Conservation (phyloP, 495 filamentous ascomycete genomes). For the Chaetomium tenue region DNA sequence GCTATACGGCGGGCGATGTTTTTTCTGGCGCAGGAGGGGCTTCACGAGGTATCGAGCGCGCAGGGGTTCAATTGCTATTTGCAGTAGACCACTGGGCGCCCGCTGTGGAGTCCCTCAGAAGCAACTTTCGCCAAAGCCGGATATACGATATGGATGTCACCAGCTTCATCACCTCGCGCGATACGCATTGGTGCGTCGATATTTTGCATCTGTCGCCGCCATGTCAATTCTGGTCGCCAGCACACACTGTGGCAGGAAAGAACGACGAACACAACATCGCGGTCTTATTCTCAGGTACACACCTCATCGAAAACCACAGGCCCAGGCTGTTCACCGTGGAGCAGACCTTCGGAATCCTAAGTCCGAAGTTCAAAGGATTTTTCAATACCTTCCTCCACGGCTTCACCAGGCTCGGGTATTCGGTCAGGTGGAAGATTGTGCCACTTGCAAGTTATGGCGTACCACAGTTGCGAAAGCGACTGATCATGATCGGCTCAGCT, state of each 20-base stretch:
- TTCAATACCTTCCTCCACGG: conserved; percentile 63
- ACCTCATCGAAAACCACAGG: conserved; percentile 57
- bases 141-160: conserved; percentile 48
- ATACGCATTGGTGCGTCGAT: conserved; percentile 53
- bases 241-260: conserved; percentile 62
- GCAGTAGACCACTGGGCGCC: conserved; percentile 59
- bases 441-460: conserved; percentile 50
- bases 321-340: conserved; percentile 81
- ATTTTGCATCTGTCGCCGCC: conserved; percentile 80
- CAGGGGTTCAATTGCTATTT: conserved; percentile 59
- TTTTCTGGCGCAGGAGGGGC: conserved; percentile 79
- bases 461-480: conserved; percentile 47
- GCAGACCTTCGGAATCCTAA: conserved; percentile 68
- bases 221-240: conserved; percentile 78
- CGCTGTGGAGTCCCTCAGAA: conserved; percentile 56
- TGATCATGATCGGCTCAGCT: conserved; percentile 77
- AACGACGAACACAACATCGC: conserved; percentile 75
- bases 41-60: conserved; percentile 63
- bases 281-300: conserved; percentile 61
- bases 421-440: conserved; percentile 55
- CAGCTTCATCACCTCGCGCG: conserved; percentile 44
- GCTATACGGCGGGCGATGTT: conserved; percentile 66
- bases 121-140: conserved; percentile 56
- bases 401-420: conserved; percentile 67
- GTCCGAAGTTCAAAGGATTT: conserved; percentile 48